Evolutionary conservation across 805 yeast species (phyloP), one percentile per base, ranked within the genome.

Genomic region (Teunomyces panamensis): DNA sequence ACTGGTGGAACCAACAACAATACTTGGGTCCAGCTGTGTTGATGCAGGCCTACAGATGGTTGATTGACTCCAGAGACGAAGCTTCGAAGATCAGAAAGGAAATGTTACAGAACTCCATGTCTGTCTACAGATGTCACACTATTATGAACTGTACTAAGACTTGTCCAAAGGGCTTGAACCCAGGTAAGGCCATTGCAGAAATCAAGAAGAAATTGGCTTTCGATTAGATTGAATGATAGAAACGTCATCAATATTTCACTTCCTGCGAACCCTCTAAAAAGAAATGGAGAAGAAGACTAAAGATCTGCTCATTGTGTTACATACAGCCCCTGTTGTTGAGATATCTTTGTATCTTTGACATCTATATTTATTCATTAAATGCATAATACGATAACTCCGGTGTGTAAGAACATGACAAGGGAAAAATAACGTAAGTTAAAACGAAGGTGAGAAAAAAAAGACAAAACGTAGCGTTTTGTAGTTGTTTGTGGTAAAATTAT

Each of bases 1-100:
- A 94, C 81, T 94, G 99, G 99, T 94, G 99, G 99, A 94, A 94
- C 76, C 96, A 89, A 76, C 96, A 91, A 74, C 96, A 94, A 78
- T 94, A 94, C 74, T 77, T 94, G 60, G 99, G 99, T 49, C 99
- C 99, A 24, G 99, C 99, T 28, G 98, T 94, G 47, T 81, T 94
- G 70, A 88, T 94, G 97, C 99, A 94, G 79, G 97, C 98, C 47
- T 94, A 84, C 81, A 86, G 99, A 78, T 94, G 99, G 99, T 84
- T 94, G 79, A 83, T 90, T 52, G 99, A 94, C 73, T 86, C 96
- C 37, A 86, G 99, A 78, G 99, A 94, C 74, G 85, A 89, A 71
- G 97, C 97, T 47, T 78, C 89, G 39, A 75, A 71, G 52, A 61
- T 77, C 57, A 89, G 99, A 80, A 87, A 83, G 67, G 87, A 83